Evolutionary conservation across 805 yeast species (phyloP).

Genomic region (Limtongozyma cylindracea): DNA sequence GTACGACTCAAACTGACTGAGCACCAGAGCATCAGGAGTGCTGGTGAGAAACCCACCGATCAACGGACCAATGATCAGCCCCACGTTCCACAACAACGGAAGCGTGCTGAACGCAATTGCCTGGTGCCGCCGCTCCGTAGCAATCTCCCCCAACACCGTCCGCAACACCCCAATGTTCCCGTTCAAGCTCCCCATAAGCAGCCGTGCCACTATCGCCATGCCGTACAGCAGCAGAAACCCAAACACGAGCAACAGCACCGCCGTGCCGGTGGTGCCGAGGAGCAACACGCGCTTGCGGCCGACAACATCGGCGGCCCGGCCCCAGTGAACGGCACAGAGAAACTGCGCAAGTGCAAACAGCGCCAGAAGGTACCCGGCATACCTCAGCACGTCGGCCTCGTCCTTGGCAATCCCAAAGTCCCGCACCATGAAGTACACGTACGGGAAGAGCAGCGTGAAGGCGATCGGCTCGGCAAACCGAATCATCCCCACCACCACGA

Average conservation of each 20-base stretch:
- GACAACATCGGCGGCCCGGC: too few relatives aligned
- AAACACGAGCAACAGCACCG: too few relatives aligned
- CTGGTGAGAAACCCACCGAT: conserved; percentile 6
- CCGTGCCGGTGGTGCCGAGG: too few relatives aligned
- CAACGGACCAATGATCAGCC: conserved; percentile 8
- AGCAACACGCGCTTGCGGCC: too few relatives aligned
- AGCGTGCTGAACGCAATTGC: conserved; percentile 8
- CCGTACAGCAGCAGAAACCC: too few relatives aligned
- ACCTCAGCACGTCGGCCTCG: conserved; percentile 3
- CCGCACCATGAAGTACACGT: conserved; percentile 4
- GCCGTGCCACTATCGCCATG: too few relatives aligned
- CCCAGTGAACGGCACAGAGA: too few relatives aligned
- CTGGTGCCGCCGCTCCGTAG: conserved; percentile 8
- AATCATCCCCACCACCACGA: conserved; percentile 3
- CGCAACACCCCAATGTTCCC: conserved; percentile 1
- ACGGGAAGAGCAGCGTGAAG: conserved; percentile 5
- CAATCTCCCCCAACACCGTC: conserved; percentile 9
- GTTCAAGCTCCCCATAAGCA: too few relatives aligned
- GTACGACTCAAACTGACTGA: not conserved
- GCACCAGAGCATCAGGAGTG: conserved; percentile 1
- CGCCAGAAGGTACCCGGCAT: conserved; percentile 4
- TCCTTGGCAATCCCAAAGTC: conserved; percentile 3
- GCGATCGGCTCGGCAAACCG: conserved; percentile 5
- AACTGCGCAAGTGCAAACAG: not conserved
- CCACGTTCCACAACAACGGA: conserved; percentile 10